phyloP scores from a whole-genome alignment of 2,329 filamentous ascomycete species.

The Spiromastix sp. region DNA sequence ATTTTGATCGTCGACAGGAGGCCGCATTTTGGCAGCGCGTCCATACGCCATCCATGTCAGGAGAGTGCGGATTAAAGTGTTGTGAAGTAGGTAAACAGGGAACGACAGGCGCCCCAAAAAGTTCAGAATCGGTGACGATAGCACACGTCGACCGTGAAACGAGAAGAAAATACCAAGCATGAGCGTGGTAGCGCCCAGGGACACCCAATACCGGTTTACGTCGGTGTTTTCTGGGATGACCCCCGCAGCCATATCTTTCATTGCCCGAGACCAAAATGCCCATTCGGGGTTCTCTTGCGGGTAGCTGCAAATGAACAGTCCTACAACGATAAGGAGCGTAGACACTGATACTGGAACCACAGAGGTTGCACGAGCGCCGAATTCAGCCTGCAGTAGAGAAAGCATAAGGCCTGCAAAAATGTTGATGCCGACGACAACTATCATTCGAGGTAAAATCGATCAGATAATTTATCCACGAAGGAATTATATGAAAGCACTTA shows the following conservation, averaged over 20 bases:
- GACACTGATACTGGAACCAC: conserved; percentile 14
- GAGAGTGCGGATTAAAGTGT: conserved; percentile 18
- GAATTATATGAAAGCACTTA: conserved; percentile 8
- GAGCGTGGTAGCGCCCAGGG: conserved; percentile 15
- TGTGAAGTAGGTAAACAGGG: conserved; percentile 20
- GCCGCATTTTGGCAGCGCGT: conserved; percentile 4
- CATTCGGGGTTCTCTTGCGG: conserved; percentile 17
- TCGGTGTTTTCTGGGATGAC: conserved; percentile 15
- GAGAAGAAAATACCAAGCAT: conserved; percentile 18
- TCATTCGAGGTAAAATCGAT: too few species aligned
- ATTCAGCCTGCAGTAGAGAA: conserved; percentile 17
- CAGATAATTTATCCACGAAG: too few species aligned
- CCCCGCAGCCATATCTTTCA: conserved; percentile 8
- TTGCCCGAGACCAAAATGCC: conserved; percentile 14
- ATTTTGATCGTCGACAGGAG: conserved; percentile 8
- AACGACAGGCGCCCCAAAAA: conserved; percentile 20
- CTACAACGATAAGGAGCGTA: conserved; percentile 15
- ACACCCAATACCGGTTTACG: conserved; percentile 15
- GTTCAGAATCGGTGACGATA: conserved; percentile 15
- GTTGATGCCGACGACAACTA: conserved; percentile 17
- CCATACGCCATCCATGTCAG: conserved; percentile 17
- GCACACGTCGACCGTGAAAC: conserved; percentile 10
- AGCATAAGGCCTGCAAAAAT: conserved; percentile 19
- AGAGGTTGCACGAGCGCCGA: conserved; percentile 13
- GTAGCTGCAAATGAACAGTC: conserved; percentile 16